These are phyloP conservation scores for Setaria italica DNA, from an alignment of 202 grass and related monocot species.

Conservation along the genomic window DNA sequence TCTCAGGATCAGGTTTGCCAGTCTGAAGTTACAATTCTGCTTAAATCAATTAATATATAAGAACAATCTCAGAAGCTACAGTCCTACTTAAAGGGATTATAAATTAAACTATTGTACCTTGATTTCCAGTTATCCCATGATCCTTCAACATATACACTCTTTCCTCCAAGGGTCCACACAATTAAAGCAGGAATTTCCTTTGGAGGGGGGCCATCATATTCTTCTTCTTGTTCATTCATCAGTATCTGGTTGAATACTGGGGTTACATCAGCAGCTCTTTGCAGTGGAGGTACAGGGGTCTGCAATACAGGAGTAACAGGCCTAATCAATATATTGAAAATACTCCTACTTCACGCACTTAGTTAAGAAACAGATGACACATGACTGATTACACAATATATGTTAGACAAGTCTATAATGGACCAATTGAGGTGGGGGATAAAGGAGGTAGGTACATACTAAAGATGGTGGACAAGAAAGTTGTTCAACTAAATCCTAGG, in stretches of 20 bases:
- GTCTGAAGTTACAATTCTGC: conserved; percentile 22
- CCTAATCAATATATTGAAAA: conserved; percentile 40
- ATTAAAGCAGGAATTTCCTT: conserved; percentile 92
- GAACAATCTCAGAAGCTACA: background rate
- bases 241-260: conserved; percentile 83
- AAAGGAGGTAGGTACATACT: conserved; percentile 5
- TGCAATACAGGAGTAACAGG: conserved; percentile 52
- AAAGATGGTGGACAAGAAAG: background rate
- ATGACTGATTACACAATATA: conserved; percentile 10
- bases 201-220: conserved; percentile 61
- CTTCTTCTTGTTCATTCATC: conserved; percentile 70
- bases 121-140: conserved; percentile 99
- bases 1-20: conserved; percentile 30
- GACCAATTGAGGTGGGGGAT: background rate
- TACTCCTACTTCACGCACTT: background rate
- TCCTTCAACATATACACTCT: conserved; percentile 85
- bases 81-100: background rate
- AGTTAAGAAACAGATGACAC: conserved; percentile 31
- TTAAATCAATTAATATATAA: background rate
- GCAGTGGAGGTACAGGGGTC: conserved; percentile 89
- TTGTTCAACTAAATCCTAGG: conserved; percentile 18
- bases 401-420: background rate
- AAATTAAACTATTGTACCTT: conserved; percentile 54
- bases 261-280: conserved; percentile 69
- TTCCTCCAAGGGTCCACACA: conserved; percentile 93